Evolutionary conservation across 345 rosid species (phyloP).

Genomic region (Gossypium stocksii): DNA sequence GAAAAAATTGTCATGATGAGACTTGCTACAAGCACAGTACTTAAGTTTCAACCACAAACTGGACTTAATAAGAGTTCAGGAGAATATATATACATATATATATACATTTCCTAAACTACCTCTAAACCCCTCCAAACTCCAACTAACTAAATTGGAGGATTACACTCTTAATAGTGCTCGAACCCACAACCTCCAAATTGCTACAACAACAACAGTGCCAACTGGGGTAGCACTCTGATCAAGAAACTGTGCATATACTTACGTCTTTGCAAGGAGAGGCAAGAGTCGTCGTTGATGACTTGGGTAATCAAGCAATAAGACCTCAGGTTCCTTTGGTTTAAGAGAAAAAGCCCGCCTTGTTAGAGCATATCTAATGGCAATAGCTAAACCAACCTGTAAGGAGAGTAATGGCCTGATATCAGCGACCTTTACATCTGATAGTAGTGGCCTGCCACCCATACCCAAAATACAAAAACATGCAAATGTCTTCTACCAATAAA

Average conservation of each 20-base stretch:
- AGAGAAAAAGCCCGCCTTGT: constrained; percentile 80
- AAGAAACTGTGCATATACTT: constrained; percentile 21
- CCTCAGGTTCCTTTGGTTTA: constrained; percentile 67
- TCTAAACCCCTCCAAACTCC: too few species aligned
- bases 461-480: not conserved
- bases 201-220: too few species aligned
- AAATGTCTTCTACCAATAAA: not conserved
- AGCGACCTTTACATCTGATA: not conserved
- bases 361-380: constrained; percentile 79
- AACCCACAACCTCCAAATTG: too few species aligned
- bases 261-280: constrained; percentile 95
- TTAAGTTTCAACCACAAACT: not conserved
- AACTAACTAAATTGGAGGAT: too few species aligned
- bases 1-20: not conserved
- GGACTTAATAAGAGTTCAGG: not conserved
- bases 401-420: constrained; percentile 2
- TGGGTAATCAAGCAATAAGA: constrained; percentile 87
- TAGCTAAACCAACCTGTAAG: constrained; percentile 68
- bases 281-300: constrained; percentile 87
- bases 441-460: not conserved
- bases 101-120: too few species aligned
- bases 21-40: not conserved
- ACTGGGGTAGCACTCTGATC: too few species aligned
- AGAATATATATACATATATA: not conserved
- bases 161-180: too few species aligned